phyloP scores from a whole-genome alignment of 192 early-diverging fungal genomes.

The Entomortierella beljakovae region DNA sequence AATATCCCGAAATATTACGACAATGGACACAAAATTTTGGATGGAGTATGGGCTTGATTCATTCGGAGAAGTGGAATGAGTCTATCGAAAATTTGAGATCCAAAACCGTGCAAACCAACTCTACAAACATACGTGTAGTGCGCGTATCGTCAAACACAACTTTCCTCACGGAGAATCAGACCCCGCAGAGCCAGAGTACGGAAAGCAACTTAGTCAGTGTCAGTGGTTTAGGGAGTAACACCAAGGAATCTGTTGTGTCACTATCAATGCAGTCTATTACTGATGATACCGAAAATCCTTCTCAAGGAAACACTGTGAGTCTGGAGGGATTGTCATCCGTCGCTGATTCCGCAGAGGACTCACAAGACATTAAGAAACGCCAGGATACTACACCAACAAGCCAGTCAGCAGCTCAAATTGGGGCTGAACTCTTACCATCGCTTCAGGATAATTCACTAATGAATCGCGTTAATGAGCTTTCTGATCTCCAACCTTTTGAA shows the following conservation, averaged over 20 bases:
- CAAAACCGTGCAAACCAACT: background rate
- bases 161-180: background rate
- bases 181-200: background rate
- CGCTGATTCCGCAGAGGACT: too few relatives aligned
- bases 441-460: constrained; percentile 19
- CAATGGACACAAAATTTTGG: constrained; percentile 54
- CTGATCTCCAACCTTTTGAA: too few relatives aligned
- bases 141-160: background rate
- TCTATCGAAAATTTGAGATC: constrained; percentile 31
- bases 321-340: too few relatives aligned
- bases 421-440: constrained; percentile 14
- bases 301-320: background rate
- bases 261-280: constrained; percentile 19
- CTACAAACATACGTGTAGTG: background rate
- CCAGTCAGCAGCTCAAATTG: background rate
- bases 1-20: constrained; percentile 39
- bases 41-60: constrained; percentile 51
- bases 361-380: background rate
- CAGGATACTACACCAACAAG: background rate
- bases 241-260: background rate
- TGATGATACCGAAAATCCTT: constrained; percentile 3
- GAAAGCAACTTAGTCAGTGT: background rate
- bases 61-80: constrained; percentile 13
- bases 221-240: background rate
- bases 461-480: constrained; percentile 2